Percentiles rank a stretch among this genome's conserved stretches.
Evolutionary conservation across 352 stramenopile species (phyloP).

Genomic region (Phytophthora lateralis): DNA sequence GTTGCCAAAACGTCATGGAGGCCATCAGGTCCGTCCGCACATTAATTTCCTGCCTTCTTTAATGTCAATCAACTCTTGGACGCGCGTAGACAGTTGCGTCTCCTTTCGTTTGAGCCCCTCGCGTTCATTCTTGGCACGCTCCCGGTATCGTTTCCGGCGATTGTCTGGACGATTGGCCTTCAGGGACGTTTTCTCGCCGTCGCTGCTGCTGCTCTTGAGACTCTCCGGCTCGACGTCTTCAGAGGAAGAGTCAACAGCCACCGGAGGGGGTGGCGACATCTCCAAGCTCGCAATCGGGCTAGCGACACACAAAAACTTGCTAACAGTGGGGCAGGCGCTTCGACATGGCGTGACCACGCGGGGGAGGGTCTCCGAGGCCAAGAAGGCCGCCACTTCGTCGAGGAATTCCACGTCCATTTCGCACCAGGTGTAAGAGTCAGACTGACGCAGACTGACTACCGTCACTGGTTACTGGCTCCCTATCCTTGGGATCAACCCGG

Average conservation of each 20-base stretch:
- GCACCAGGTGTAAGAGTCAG: neutral
- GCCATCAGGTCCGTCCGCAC: constrained; percentile 1
- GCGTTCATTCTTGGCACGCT: constrained; percentile 17
- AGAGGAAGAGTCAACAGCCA: neutral
- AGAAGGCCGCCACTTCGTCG: constrained; percentile 10
- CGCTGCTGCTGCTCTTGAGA: neutral
- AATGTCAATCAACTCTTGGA: neutral
- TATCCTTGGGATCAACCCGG: too few relatives aligned
- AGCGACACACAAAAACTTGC: too few relatives aligned
- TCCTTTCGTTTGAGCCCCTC: constrained; percentile 10
- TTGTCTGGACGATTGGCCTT: neutral
- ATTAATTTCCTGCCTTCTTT: neutral
- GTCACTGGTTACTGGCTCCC: neutral
- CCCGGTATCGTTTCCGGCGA: constrained; percentile 12
- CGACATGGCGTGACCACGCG: neutral
- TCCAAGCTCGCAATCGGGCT: neutral
- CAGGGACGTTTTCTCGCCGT: neutral
- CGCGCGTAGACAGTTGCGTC: constrained; percentile 1
- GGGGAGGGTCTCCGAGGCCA: constrained; percentile 5
- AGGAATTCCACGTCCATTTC: constrained; percentile 13
- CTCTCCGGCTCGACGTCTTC: constrained; percentile 1
- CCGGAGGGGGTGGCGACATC: neutral
- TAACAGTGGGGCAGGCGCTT: neutral
- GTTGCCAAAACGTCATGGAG: constrained; percentile 7
- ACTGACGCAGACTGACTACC: too few relatives aligned